Evolutionary conservation across 164 flowering plant species (phyloP).

Genomic region (Cinnamomum chago): DNA sequence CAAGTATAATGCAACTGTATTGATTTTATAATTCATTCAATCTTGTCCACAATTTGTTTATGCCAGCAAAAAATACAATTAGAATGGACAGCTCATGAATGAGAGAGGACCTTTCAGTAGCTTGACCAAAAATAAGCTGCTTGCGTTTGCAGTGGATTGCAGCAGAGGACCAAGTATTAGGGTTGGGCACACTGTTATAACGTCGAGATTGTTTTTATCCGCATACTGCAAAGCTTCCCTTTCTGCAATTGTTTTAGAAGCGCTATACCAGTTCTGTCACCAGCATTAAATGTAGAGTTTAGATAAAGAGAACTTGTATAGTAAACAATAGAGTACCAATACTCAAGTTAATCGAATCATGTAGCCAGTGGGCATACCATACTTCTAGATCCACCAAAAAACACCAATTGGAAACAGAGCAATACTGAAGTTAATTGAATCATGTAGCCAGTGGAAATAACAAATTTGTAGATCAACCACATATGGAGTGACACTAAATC

Average conservation of each 20-base stretch:
- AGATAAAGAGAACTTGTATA: not conserved
- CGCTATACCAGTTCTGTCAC: conserved; percentile 45
- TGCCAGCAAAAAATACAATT: not conserved
- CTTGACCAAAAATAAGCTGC: conserved; percentile 31
- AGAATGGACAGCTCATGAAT: not conserved
- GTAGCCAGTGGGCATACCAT: not conserved
- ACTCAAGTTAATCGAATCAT: not conserved
- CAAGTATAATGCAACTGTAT: not conserved
- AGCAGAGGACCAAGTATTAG: conserved; percentile 49
- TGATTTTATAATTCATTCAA: not conserved
- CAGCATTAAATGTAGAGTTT: not conserved
- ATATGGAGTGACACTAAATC: not conserved
- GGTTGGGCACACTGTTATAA: conserved; percentile 48
- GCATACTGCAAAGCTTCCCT: conserved; percentile 39
- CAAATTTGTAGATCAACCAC: not conserved
- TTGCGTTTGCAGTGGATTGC: conserved; percentile 45
- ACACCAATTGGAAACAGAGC: too few relatives aligned
- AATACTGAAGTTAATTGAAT: not conserved
- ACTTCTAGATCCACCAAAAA: not conserved
- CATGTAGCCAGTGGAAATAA: not conserved
- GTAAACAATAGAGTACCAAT: too few relatives aligned
- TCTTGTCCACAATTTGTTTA: not conserved
- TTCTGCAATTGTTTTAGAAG: conserved; percentile 55
- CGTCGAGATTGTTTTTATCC: conserved; percentile 33
- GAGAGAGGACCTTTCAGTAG: conserved; percentile 35